Percentiles rank a stretch among this genome's conserved stretches.
Evolutionary conservation across 2,329 filamentous ascomycete genomes (phyloP).

Genomic region (Verticillium alfalfae): DNA sequence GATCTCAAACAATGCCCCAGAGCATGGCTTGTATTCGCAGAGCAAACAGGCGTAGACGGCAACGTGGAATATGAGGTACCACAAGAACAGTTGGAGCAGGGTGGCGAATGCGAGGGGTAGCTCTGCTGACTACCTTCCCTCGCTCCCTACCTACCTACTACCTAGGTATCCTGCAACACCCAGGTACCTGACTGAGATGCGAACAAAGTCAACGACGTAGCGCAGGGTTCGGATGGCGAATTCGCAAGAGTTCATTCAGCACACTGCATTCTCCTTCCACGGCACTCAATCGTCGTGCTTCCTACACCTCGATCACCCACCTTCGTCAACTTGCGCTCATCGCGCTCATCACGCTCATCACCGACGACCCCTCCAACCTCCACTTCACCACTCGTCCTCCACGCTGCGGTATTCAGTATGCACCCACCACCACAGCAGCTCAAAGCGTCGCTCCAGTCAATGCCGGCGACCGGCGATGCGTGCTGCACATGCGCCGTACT

Average conservation of each 20-base stretch:
- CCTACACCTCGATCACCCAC: not conserved
- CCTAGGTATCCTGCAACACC: too few relatives aligned
- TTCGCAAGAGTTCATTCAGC: not conserved
- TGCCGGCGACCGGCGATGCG: conserved; percentile 21
- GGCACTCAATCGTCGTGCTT: not conserved
- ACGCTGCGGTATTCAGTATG: not conserved
- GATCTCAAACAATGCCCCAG: too few relatives aligned
- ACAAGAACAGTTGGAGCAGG: not conserved
- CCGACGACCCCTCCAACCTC: too few relatives aligned
- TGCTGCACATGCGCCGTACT: conserved; percentile 68
- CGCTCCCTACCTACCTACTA: too few relatives aligned
- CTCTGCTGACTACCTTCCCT: not conserved
- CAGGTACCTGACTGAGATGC: not conserved
- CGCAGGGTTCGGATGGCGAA: not conserved
- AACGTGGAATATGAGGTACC: too few relatives aligned
- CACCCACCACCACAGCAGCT: not conserved
- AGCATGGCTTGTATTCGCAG: too few relatives aligned
- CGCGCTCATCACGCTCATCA: too few relatives aligned
- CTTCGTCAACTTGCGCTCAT: too few relatives aligned
- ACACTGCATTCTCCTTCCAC: not conserved
- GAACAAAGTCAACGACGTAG: not conserved
- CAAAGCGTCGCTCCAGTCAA: not conserved
- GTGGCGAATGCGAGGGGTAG: not conserved
- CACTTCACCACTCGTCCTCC: too few relatives aligned
- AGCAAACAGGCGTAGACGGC: too few relatives aligned